Conservation (phyloP, 2,329 filamentous ascomycete species). For the Trichophyton benhamiae region DNA sequence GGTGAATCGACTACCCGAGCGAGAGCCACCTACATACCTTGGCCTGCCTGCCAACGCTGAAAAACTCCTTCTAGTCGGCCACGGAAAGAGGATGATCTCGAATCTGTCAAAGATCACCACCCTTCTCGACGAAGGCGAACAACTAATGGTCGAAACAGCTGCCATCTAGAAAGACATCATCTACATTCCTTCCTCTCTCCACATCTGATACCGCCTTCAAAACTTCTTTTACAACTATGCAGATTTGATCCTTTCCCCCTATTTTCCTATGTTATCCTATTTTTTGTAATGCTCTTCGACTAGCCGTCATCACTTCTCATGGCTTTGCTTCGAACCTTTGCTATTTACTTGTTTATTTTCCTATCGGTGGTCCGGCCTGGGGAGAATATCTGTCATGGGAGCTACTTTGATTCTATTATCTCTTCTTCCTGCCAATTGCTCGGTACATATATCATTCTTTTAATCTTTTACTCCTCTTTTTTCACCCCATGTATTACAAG, state of each 20-base stretch:
- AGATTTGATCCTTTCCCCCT: background rate
- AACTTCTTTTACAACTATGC: background rate
- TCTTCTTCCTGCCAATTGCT: background rate
- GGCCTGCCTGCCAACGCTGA: constrained; percentile 91
- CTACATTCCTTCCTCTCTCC: background rate
- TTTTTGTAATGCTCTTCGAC: too few species aligned
- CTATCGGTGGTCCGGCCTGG: background rate
- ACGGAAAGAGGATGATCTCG: constrained; percentile 71
- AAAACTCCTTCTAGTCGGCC: constrained; percentile 80
- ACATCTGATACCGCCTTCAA: background rate
- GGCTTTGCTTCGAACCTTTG: background rate
- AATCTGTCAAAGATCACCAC: constrained; percentile 77
- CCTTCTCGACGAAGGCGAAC: constrained; percentile 85
- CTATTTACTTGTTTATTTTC: background rate
- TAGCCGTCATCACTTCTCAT: background rate
- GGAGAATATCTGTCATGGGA: background rate
- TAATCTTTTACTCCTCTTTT: background rate
- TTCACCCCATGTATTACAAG: constrained; percentile 1
- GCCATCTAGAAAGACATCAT: constrained; percentile 8
- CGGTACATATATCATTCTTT: background rate
- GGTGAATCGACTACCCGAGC: constrained; percentile 84
- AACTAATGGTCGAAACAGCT: constrained; percentile 59
- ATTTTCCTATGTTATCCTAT: background rate
- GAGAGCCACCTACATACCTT: constrained; percentile 89
- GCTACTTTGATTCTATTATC: background rate